Evolutionary conservation across 169 alveolate genomes (phyloP).

Genomic region (Nephromyces sp.): DNA sequence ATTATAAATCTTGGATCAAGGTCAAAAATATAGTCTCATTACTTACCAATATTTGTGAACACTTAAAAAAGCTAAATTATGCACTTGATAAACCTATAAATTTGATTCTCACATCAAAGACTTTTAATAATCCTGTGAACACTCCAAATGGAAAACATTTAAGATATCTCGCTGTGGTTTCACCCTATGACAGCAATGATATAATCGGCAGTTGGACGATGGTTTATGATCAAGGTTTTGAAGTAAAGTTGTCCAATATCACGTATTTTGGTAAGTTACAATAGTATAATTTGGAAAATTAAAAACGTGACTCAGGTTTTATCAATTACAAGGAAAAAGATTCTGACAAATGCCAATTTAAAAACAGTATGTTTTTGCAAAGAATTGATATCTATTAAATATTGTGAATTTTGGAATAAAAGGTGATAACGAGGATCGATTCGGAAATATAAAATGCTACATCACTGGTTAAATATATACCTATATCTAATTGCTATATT

Average conservation of each 20-base stretch:
- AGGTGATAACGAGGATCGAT: conserved; percentile 45
- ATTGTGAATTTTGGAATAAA: neutral
- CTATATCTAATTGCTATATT: neutral
- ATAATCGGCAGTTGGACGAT: conserved; percentile 53
- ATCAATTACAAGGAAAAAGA: conserved; percentile 33
- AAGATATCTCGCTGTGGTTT: conserved; percentile 22
- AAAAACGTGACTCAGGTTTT: conserved; percentile 12
- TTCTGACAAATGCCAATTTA: conserved; percentile 23
- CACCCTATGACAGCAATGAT: neutral
- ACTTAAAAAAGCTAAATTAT: neutral
- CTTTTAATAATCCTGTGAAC: neutral
- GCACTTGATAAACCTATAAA: neutral
- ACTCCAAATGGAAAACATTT: conserved; percentile 2
- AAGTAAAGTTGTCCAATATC: conserved; percentile 22
- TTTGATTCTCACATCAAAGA: conserved; percentile 2
- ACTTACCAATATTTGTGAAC: neutral
- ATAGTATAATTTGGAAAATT: no score
- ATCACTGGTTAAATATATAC: conserved; percentile 28
- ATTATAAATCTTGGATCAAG: conserved; percentile 8
- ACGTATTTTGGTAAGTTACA: neutral
- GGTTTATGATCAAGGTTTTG: conserved; percentile 70
- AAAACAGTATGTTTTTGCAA: no score
- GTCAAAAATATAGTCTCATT: neutral
- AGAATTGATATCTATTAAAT: neutral
- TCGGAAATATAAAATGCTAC: conserved; percentile 43